phyloP scores from a whole-genome alignment of 2,329 filamentous ascomycete genomes.

The Calonectria pseudoturangicola region DNA sequence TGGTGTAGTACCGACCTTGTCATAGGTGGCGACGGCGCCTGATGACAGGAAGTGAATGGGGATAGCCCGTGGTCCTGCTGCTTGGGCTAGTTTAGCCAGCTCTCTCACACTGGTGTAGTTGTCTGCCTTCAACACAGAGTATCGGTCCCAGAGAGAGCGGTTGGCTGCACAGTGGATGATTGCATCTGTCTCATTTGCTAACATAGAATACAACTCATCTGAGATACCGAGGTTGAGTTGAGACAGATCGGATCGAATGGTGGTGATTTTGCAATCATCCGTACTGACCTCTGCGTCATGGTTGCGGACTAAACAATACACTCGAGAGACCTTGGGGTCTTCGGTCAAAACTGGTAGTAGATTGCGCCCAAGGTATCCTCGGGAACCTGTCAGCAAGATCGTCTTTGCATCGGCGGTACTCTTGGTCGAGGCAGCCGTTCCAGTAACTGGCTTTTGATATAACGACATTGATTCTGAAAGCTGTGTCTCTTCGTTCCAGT shows the following conservation, averaged over 20 bases:
- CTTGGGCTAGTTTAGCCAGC: background rate
- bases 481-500: constrained; percentile 1
- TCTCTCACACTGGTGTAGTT: constrained; percentile 2
- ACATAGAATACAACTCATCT: background rate
- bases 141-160: constrained; percentile 18
- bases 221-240: constrained; percentile 7
- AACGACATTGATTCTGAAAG: background rate
- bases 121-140: constrained; percentile 5
- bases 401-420: background rate
- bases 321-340: constrained; percentile 5
- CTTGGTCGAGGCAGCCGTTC: no score
- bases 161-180: constrained; percentile 26
- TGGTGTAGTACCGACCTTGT: background rate
- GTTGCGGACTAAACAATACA: constrained; percentile 2
- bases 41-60: constrained; percentile 24
- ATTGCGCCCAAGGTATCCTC: constrained; percentile 13
- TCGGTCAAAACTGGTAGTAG: background rate
- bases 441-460: background rate
- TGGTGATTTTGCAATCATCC: background rate
- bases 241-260: background rate
- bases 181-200: constrained; percentile 5
- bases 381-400: constrained; percentile 3
- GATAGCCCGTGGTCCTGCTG: background rate
- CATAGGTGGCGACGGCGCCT: background rate
- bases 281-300: background rate